Conservation (phyloP, 2,329 filamentous ascomycete species). For the Colletotrichum noveboracense region DNA sequence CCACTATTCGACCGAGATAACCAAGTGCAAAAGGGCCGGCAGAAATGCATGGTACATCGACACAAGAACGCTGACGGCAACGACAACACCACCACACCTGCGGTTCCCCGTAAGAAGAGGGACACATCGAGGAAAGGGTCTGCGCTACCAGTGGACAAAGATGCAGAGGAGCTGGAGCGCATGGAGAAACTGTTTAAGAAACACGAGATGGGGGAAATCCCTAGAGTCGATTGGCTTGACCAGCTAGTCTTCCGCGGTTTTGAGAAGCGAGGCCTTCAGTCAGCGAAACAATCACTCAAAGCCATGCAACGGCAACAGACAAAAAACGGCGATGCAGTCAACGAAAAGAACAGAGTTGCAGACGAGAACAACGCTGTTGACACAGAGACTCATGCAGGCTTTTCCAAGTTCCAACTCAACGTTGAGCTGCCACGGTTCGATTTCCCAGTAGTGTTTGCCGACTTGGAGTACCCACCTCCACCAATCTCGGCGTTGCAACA, state of each 20-base stretch:
- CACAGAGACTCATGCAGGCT: slow-evolving; percentile 52
- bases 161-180: slow-evolving; percentile 84
- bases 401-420: slow-evolving; percentile 78
- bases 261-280: slow-evolving; percentile 75
- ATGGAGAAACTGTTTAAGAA: slow-evolving; percentile 93
- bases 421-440: slow-evolving; percentile 95
- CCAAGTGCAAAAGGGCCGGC: slow-evolving; percentile 87
- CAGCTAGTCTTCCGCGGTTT: slow-evolving; percentile 90
- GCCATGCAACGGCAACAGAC: slow-evolving; percentile 55
- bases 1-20: slow-evolving; percentile 92
- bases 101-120: slow-evolving; percentile 62
- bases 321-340: slow-evolving; percentile 43
- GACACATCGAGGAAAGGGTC: slow-evolving; percentile 51
- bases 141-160: slow-evolving; percentile 64
- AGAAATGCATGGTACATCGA: slow-evolving; percentile 88
- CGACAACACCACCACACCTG: slow-evolving; percentile 79
- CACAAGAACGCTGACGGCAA: slow-evolving; percentile 86
- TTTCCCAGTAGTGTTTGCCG: slow-evolving; percentile 92
- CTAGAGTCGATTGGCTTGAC: slow-evolving; percentile 93
- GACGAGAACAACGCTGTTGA: slow-evolving; percentile 31
- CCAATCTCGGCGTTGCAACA: slow-evolving; percentile 79
- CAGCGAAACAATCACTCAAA: slow-evolving; percentile 68
- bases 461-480: slow-evolving; percentile 88
- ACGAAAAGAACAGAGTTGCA: slow-evolving; percentile 28
- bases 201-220: slow-evolving; percentile 97